Evolutionary conservation across 2,329 filamentous ascomycete species (phyloP), one percentile per base, ranked within the genome.

Genomic region (Fusarium circinatum): DNA sequence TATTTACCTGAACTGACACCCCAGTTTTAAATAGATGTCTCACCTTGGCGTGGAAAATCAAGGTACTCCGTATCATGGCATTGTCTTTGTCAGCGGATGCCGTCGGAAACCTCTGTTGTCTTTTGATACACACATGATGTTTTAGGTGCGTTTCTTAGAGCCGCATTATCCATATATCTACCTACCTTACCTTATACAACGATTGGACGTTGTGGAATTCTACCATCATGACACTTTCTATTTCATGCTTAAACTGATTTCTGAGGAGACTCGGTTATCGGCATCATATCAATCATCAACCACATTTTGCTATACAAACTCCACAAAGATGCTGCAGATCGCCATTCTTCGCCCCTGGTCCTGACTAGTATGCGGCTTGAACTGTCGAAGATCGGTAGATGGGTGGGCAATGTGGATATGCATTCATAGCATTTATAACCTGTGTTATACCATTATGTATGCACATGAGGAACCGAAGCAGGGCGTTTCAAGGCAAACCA

Each of bases 21-120:
- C 66, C 52, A 8, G 52, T 65, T 60, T 65, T 70, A 54, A 51
- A 65, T 70, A 58, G 45, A 70, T 32, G 45, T 70, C 47, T 65
- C 48, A 59, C 39, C 32, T 39, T 58, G 24, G 24, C 36, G 28
- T 30, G 56, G 30, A 62, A 39, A 62, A 41, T 54, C 42, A 56
- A 42, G n/a, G n/a, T 45, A 15, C 32, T 34, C 32, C 32, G 32
- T 34, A 18, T 52, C 22, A 34, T 60, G 26, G 48, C 26, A 22
- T 42, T 36, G 14, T n/a, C 36, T 39, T 36, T 59, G 52, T 47
- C 47, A 48, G 61, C 57, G 47, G 34, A 44, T 24, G 28, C 22
- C 30, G 11, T 34, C 49, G 24, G 52, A 58, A 34, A 58, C 54
- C 42, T 63, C 28, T 61, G 5, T 58, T 24, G 36, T 61, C 36